phyloP scores from a whole-genome alignment of 345 rosid genomes.

The Eucalyptus coolabah region DNA sequence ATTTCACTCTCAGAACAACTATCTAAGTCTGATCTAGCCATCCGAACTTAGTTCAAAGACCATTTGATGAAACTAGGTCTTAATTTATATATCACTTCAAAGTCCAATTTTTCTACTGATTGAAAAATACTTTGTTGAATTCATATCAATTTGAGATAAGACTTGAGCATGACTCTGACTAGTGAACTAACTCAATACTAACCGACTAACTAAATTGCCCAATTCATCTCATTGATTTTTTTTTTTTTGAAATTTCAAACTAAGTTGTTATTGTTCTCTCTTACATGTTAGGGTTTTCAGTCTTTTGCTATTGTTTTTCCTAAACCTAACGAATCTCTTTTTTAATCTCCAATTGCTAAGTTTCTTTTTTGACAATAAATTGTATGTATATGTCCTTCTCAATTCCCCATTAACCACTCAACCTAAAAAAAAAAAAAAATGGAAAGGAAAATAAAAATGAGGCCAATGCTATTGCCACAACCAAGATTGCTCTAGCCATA shows the following conservation, averaged over 20 bases:
- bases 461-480: not conserved
- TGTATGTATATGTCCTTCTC: not conserved
- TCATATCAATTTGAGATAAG: not conserved
- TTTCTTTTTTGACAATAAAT: not conserved
- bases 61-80: not conserved
- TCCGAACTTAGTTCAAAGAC: not conserved
- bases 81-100: not conserved
- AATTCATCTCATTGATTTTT: not conserved
- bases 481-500: not conserved
- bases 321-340: not conserved
- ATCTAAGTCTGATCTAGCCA: not conserved
- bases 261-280: not conserved
- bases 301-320: not conserved
- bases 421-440: not conserved
- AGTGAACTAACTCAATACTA: not conserved
- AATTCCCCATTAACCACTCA: not conserved
- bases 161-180: not conserved
- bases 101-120: not conserved
- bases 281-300: not conserved
- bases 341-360: not conserved
- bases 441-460: fast-evolving
- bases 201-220: not conserved
- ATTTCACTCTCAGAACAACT: not conserved
- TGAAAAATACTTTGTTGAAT: not conserved
- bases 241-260: not conserved